A percentile compares a stretch with the other conserved stretches of the same genome.
Evolutionary conservation across 1,284 basidiomycete genomes (phyloP).

Genomic region (Puccinia coronata): DNA sequence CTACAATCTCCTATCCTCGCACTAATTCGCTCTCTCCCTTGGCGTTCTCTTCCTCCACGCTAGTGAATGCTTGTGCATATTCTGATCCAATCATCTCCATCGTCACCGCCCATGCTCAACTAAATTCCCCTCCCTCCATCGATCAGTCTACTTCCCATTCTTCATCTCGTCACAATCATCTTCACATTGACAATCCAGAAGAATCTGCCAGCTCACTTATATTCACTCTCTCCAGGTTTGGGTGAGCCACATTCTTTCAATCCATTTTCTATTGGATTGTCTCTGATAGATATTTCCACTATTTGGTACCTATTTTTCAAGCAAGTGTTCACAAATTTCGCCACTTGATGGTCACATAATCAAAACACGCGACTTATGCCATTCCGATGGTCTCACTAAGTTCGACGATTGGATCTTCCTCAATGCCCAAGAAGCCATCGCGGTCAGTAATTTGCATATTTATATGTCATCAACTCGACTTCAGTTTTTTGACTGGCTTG

Average conservation of each 20-base stretch:
- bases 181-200: neutral
- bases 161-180: neutral
- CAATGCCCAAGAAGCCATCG: neutral
- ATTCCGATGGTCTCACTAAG: slow-evolving; percentile 23
- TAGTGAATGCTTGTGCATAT: slow-evolving; percentile 15
- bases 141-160: slow-evolving; percentile 10
- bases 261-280: neutral
- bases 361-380: slow-evolving; percentile 17
- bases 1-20: slow-evolving; percentile 1
- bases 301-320: slow-evolving; percentile 2
- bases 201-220: neutral
- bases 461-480: neutral
- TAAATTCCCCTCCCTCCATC: neutral
- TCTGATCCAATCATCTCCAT: slow-evolving; percentile 28
- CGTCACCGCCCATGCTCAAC: slow-evolving; percentile 3
- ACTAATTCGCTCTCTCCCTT: neutral
- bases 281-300: neutral
- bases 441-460: neutral
- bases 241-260: neutral
- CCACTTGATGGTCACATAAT: slow-evolving; percentile 42
- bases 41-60: slow-evolving; percentile 16
- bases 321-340: slow-evolving; percentile 47
- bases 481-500: neutral
- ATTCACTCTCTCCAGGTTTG: slow-evolving; percentile 24
- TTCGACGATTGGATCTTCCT: slow-evolving; percentile 37